Evolutionary conservation across 345 rosid genomes (phyloP).

Genomic region (Eucalyptus tenuipes): DNA sequence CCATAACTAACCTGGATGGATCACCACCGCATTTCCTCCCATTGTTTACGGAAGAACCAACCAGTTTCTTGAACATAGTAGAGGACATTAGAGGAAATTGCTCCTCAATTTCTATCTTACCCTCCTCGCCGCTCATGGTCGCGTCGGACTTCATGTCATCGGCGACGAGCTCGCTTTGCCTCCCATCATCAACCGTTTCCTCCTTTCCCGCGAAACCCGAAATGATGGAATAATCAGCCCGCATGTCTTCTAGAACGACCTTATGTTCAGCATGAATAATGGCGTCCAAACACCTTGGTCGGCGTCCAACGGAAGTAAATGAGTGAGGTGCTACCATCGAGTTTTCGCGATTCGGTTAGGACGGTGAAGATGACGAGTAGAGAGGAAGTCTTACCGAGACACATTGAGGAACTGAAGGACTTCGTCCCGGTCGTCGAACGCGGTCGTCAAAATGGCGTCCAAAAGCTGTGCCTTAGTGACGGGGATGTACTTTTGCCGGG

Average conservation of each 20-base stretch:
- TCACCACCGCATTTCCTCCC: neutral
- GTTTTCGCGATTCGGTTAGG: neutral
- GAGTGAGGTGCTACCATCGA: neutral
- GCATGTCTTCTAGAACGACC: conserved; percentile 63
- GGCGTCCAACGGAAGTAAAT: neutral
- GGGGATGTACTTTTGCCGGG: conserved; percentile 64
- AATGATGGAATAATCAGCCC: conserved; percentile 41
- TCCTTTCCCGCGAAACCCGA: neutral
- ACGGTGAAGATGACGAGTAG: neutral
- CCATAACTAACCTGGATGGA: neutral
- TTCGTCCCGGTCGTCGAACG: conserved; percentile 41
- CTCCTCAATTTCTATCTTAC: neutral
- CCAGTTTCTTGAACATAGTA: neutral
- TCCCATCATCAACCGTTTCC: neutral
- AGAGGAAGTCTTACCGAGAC: conserved; percentile 40
- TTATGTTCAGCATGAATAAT: conserved; percentile 91
- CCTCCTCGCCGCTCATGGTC: neutral
- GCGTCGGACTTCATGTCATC: neutral
- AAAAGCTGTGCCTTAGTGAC: conserved; percentile 68
- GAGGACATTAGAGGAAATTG: neutral
- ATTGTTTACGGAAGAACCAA: neutral
- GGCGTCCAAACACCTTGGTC: conserved; percentile 61
- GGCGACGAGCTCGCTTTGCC: neutral
- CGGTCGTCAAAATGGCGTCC: conserved; percentile 33
- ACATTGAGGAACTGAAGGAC: conserved; percentile 43